These are phyloP conservation scores for Parastagonospora avenae DNA, from an alignment of 2,329 filamentous ascomycete species.

Conservation along the genomic window DNA sequence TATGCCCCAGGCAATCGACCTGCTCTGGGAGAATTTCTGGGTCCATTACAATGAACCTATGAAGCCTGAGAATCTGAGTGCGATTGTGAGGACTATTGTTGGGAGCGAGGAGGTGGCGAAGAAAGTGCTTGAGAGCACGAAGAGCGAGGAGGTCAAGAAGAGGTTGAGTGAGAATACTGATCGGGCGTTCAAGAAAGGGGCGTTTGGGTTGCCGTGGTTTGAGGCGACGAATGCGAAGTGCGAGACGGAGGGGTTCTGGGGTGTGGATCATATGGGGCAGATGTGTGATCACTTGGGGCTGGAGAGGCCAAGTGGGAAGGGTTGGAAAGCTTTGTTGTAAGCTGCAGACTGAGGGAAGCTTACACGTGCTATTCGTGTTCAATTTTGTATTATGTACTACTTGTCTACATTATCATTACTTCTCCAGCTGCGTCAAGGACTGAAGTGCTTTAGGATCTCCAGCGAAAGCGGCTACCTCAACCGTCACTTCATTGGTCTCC, in stretches of 20 bases:
- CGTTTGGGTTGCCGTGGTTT: slow-evolving; percentile 67
- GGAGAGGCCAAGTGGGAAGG: slow-evolving; percentile 46
- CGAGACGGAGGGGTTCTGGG: slow-evolving; percentile 62
- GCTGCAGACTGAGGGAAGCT: neutral
- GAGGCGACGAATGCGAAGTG: slow-evolving; percentile 60
- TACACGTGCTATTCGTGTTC: neutral
- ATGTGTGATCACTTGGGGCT: slow-evolving; percentile 60
- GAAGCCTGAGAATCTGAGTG: slow-evolving; percentile 51
- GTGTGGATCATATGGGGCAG: slow-evolving; percentile 64
- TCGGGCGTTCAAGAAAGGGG: slow-evolving; percentile 57
- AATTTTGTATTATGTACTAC: neutral
- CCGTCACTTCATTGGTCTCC: neutral
- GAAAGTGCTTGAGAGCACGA: slow-evolving; percentile 48
- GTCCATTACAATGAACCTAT: slow-evolving; percentile 54
- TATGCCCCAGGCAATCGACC: slow-evolving; percentile 50
- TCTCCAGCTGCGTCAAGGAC: neutral
- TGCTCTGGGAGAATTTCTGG: slow-evolving; percentile 60
- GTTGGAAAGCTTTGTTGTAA: slow-evolving; percentile 48
- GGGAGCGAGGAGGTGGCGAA: slow-evolving; percentile 52
- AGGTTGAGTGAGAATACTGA: slow-evolving; percentile 57
- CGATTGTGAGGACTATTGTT: slow-evolving; percentile 53
- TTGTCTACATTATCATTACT: slow-evolving; percentile 5
- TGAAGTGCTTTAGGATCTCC: neutral
- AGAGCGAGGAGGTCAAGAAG: slow-evolving; percentile 53
- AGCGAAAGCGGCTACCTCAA: neutral